These are phyloP conservation scores for Metarhizium robertsii DNA, from an alignment of 2,329 filamentous ascomycete genomes.

Conservation along the genomic window DNA sequence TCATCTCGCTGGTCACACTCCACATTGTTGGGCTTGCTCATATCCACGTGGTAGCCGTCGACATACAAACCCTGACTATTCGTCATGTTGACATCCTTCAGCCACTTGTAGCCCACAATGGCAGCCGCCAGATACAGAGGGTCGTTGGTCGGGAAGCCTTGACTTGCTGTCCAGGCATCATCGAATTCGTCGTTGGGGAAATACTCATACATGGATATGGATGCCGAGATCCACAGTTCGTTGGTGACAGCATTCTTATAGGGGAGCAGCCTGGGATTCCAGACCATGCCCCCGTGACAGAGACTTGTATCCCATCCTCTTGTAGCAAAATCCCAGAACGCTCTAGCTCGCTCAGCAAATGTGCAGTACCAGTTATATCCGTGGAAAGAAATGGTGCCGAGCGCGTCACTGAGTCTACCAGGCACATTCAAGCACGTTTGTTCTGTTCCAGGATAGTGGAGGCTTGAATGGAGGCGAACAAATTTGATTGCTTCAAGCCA, in stretches of 20 bases:
- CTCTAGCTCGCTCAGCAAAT: slow-evolving; percentile 72
- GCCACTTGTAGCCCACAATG: slow-evolving; percentile 71
- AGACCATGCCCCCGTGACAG: slow-evolving; percentile 82
- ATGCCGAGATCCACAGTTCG: slow-evolving; percentile 77
- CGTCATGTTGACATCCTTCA: slow-evolving; percentile 71
- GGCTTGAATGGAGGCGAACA: slow-evolving; percentile 55
- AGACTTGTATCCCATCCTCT: slow-evolving; percentile 73
- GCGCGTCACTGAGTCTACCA: slow-evolving; percentile 4
- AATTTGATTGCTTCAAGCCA: slow-evolving; percentile 82
- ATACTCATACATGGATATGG: slow-evolving; percentile 79
- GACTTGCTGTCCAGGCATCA: slow-evolving; percentile 48
- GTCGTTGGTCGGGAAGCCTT: slow-evolving; percentile 33
- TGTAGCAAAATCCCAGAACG: slow-evolving; percentile 77
- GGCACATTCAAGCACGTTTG: slow-evolving; percentile 7
- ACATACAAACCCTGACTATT: slow-evolving; percentile 66
- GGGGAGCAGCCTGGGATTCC: slow-evolving; percentile 70
- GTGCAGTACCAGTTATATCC: slow-evolving; percentile 64
- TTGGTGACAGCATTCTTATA: slow-evolving; percentile 98
- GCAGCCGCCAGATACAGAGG: slow-evolving; percentile 63
- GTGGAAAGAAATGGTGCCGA: slow-evolving; percentile 52
- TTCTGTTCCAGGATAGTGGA: slow-evolving; percentile 41
- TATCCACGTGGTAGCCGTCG: slow-evolving; percentile 79
- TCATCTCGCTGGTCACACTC: slow-evolving; percentile 74
- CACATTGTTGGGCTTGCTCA: slow-evolving; percentile 52
- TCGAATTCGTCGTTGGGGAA: slow-evolving; percentile 73